Evolutionary conservation across 768 basidiomycete species (phyloP).

Genomic region (Boletus vermiculosoides): DNA sequence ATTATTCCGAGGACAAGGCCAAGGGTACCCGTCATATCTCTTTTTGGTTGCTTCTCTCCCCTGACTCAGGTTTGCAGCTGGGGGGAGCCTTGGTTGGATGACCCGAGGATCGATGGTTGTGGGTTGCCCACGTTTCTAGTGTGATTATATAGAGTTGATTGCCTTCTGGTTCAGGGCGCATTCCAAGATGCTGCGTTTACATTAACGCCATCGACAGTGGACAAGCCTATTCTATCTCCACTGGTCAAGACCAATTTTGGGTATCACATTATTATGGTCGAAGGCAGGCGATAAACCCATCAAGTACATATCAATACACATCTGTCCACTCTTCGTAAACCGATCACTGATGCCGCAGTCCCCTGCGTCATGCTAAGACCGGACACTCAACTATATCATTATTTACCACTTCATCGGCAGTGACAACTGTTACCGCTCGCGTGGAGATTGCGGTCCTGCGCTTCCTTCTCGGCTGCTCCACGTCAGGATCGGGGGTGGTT

Average conservation of each 20-base stretch:
- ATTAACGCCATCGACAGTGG: constrained; percentile 73
- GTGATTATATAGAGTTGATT: constrained; percentile 4
- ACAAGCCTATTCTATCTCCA: constrained; percentile 68
- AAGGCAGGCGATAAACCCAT: constrained; percentile 59
- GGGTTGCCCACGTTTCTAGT: constrained; percentile 20
- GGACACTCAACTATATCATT: constrained; percentile 32
- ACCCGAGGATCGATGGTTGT: constrained; percentile 81
- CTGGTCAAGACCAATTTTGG: constrained; percentile 83
- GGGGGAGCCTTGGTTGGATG: constrained; percentile 89
- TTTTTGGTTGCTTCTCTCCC: background rate
- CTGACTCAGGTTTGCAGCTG: constrained; percentile 45
- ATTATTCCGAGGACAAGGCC: constrained; percentile 90
- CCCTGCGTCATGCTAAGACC: constrained; percentile 17
- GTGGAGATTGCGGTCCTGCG: constrained; percentile 36
- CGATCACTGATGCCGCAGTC: background rate
- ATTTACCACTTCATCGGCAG: constrained; percentile 34
- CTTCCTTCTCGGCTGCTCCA: constrained; percentile 49
- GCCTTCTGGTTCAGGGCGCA: constrained; percentile 41
- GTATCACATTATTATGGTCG: constrained; percentile 91
- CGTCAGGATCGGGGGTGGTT: constrained; percentile 67
- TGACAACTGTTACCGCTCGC: constrained; percentile 29
- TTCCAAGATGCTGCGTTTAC: constrained; percentile 91
- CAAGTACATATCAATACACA: constrained; percentile 23
- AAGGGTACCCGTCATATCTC: constrained; percentile 49
- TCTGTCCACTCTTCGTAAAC: constrained; percentile 10